Evolutionary conservation across 306 rosid genomes (phyloP).

Genomic region (Purshia tridentata): DNA sequence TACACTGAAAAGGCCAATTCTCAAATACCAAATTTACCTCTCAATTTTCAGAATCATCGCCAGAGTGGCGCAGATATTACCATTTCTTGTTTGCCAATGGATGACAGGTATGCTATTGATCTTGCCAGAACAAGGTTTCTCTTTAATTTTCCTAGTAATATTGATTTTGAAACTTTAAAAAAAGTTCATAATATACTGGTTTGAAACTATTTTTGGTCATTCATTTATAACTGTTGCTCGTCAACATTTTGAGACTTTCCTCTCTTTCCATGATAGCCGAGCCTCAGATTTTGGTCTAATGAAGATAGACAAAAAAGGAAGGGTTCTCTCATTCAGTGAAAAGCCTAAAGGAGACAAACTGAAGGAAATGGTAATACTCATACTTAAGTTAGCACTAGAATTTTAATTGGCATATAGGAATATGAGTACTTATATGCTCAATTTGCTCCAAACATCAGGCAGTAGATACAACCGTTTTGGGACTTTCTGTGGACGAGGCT

Average conservation of each 20-base stretch:
- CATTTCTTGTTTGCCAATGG: slow-evolving; percentile 84
- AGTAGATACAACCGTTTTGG: slow-evolving; percentile 91
- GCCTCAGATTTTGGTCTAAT: slow-evolving; percentile 99
- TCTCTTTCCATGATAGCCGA: slow-evolving; percentile 56
- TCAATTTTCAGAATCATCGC: slow-evolving; percentile 65
- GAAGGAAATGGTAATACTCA: slow-evolving; percentile 76
- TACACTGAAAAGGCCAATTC: slow-evolving; percentile 17
- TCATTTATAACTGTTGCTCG: not conserved
- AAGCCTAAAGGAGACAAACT: slow-evolving; percentile 79
- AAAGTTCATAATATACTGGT: too few species aligned
- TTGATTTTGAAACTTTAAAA: not conserved
- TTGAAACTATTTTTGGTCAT: too few species aligned
- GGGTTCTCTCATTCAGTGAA: slow-evolving; percentile 65
- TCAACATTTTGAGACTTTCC: slow-evolving; percentile 21
- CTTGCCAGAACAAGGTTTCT: slow-evolving; percentile 6
- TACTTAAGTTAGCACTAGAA: not conserved
- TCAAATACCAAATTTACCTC: slow-evolving; percentile 21
- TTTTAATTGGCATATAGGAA: slow-evolving; percentile 20
- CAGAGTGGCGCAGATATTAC: slow-evolving; percentile 93
- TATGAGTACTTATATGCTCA: slow-evolving; percentile 27
- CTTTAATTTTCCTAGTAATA: not conserved
- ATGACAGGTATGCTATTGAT: slow-evolving; percentile 59
- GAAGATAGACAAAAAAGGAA: slow-evolving; percentile 87
- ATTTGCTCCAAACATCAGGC: slow-evolving; percentile 42
- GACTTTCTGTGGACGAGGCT: slow-evolving; percentile 80